Base-by-base conservation (phyloP, 1,139 yeast genomes). In the Saccharomyces pastorianus region DNA sequence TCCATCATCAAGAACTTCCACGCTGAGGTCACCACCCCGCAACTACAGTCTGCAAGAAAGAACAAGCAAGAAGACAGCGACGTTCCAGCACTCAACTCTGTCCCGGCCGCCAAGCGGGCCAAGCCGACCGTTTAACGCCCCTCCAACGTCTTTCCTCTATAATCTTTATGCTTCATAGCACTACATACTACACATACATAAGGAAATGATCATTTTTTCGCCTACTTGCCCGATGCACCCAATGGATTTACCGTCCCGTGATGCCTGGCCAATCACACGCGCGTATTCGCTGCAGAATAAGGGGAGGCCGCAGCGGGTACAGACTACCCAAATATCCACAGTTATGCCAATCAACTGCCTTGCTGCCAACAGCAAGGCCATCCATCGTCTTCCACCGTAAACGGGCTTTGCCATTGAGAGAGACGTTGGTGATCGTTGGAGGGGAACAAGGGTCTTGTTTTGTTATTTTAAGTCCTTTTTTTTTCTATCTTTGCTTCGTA, bases 1-100 rank as follows among this genome's bases (percentile, higher is more conserved):
- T 89, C 97, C 47, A 89, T 91, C 66, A 91, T 91, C 71, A 88
- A 91, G 75, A 96, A 90, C 64, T 93, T 72, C 83, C 99, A 91
- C 69, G 85, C 93, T 49, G 84, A 80, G 60, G 73, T 81, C 57
- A 58, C 72, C 26, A 77, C 81, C 8, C 81, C 82, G 5, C 42
- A 38, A 17, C 11, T 38, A 38, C 23, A 6, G 8, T 38, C 42
- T 3, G 42, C 42, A 38, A 38, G 42, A 38, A 38, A 38, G 42
- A 38, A 38, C 42, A 38, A 38, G 42, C 20, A 38, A 17, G 8
- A 38, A 4, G 42, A 38, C 42, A 38, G 11, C 23, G 42, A 38
- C 8, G 42, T 38, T 6, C 42, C 42, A 9, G 25, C 7, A 38
- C 13, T 38, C n/a, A n/a, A n/a, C n/a, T n/a, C 42, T 9, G 8